Evolutionary conservation across 768 basidiomycete genomes (phyloP).

Genomic region (Vararia minispora): DNA sequence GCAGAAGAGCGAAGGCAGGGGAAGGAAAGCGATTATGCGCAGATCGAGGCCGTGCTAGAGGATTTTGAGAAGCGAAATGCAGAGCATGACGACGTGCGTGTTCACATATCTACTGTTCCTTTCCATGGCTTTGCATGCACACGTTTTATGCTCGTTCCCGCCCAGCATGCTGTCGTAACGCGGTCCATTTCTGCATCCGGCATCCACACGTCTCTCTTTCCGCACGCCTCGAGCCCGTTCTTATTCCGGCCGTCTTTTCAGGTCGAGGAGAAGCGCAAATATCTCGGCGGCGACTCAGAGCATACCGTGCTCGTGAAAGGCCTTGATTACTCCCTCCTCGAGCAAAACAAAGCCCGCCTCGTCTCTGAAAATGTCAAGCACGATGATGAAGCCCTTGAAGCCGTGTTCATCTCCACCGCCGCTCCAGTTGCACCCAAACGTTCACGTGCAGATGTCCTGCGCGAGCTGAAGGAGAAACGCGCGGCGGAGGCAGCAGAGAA

Average conservation of each 20-base stretch:
- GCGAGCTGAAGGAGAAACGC: slow-evolving; percentile 59
- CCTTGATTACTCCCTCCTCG: slow-evolving; percentile 77
- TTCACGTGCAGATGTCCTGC: slow-evolving; percentile 67
- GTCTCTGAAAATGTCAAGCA: slow-evolving; percentile 34
- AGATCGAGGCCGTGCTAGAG: slow-evolving; percentile 71
- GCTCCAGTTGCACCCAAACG: slow-evolving; percentile 43
- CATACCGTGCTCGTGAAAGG: slow-evolving; percentile 87
- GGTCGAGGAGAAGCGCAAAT: slow-evolving; percentile 65
- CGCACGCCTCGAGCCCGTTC: too few relatives aligned
- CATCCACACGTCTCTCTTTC: not conserved
- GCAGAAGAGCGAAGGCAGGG: slow-evolving; percentile 65
- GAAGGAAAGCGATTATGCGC: slow-evolving; percentile 59
- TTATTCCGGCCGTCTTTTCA: slow-evolving; percentile 20
- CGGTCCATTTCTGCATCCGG: not conserved
- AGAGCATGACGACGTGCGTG: slow-evolving; percentile 50
- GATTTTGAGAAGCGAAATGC: slow-evolving; percentile 65
- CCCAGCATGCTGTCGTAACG: too few relatives aligned
- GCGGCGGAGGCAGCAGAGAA: slow-evolving; percentile 11
- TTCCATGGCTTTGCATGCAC: too few relatives aligned
- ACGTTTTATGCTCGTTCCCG: too few relatives aligned
- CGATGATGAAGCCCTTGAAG: slow-evolving; percentile 76
- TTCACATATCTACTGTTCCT: too few relatives aligned
- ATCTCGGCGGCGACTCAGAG: slow-evolving; percentile 76
- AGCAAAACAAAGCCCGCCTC: slow-evolving; percentile 67
- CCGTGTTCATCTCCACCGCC: slow-evolving; percentile 46